phyloP scores from a whole-genome alignment of 2,329 filamentous ascomycete genomes.

The Coniochaeta sp. region DNA sequence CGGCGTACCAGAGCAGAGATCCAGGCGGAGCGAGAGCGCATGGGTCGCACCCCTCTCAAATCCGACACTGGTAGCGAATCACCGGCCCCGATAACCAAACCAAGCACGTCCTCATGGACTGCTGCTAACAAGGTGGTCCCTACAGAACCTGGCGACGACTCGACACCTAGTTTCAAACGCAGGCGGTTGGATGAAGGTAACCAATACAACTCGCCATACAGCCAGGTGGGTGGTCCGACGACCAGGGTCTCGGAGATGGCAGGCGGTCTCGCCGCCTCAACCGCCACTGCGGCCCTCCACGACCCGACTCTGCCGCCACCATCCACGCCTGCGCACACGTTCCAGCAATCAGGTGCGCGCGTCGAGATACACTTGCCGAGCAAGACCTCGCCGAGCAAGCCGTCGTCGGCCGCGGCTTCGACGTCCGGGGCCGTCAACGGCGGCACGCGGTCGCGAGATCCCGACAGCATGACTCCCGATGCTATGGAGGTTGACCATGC shows the following conservation, averaged over 20 bases:
- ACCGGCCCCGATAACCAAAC: not conserved
- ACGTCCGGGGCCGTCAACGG: not conserved
- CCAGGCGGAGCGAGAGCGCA: conserved; percentile 31
- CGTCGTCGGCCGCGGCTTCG: not conserved
- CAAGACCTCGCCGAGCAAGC: not conserved
- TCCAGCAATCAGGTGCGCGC: conserved; percentile 6
- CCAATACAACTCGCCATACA: conserved; percentile 9
- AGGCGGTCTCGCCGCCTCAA: conserved; percentile 22
- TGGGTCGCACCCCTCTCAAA: conserved; percentile 18
- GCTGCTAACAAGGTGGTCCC: conserved; percentile 12
- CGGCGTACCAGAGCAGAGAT: conserved; percentile 39
- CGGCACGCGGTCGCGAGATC: not conserved
- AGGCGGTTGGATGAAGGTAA: conserved; percentile 12
- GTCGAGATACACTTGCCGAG: conserved; percentile 1
- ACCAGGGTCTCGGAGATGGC: conserved; percentile 22
- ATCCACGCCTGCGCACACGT: conserved; percentile 10
- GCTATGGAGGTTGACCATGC: conserved; percentile 4
- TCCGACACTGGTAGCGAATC: not conserved
- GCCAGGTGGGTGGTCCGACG: conserved; percentile 9
- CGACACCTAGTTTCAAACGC: conserved; percentile 16
- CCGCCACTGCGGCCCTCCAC: conserved; percentile 25
- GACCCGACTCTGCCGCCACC: conserved; percentile 24
- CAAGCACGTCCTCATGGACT: conserved; percentile 7
- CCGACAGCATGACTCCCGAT: not conserved
- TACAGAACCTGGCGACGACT: conserved; percentile 6